Conservation (phyloP, 176 grass and related monocot species). For the Carex cristatella region DNA sequence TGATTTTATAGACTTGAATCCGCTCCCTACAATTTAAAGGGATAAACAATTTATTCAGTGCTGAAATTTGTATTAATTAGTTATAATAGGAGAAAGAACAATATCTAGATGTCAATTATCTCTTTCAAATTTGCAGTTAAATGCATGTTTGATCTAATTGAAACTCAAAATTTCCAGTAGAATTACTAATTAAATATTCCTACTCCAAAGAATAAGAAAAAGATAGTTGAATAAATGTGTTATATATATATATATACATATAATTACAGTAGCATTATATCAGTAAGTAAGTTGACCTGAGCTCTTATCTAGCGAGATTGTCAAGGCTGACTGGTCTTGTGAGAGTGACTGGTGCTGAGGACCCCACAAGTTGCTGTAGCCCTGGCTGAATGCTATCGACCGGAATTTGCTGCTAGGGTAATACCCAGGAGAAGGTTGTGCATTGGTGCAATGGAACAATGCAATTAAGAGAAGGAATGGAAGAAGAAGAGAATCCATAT, state of each 20-base stretch:
- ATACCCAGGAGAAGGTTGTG: conserved; percentile 52
- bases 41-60: neutral
- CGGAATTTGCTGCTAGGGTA: conserved; percentile 32
- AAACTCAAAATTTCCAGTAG: neutral
- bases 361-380: conserved; percentile 49
- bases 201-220: too few species aligned
- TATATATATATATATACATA: neutral
- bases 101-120: neutral
- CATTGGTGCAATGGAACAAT: conserved; percentile 26
- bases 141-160: neutral
- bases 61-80: neutral
- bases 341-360: conserved; percentile 43
- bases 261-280: neutral
- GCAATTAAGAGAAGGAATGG: conserved; percentile 21
- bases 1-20: conserved; percentile 41
- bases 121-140: neutral
- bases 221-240: too few species aligned
- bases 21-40: conserved; percentile 29
- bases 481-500: conserved; percentile 17
- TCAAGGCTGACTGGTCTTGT: conserved; percentile 36
- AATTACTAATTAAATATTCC: too few species aligned
- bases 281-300: conserved; percentile 31
- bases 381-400: conserved; percentile 30
- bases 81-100: too few species aligned
- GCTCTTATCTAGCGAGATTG: conserved; percentile 45